Evolutionary conservation across 1,284 basidiomycete species (phyloP).

Genomic region (Ganoderma sp.): DNA sequence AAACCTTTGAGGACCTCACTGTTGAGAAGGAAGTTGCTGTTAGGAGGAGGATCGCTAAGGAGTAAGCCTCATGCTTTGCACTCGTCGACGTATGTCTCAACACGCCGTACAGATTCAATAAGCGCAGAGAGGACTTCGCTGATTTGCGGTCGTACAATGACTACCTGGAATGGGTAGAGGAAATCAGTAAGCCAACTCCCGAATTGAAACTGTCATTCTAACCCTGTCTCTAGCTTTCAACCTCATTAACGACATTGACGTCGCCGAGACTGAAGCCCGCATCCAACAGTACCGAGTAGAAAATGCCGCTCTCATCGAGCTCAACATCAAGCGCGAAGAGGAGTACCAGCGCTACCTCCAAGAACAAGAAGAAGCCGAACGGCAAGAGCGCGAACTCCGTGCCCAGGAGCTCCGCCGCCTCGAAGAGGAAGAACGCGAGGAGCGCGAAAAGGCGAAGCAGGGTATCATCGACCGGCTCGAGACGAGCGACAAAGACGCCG

Average conservation of each 20-base stretch:
- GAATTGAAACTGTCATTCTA: background rate
- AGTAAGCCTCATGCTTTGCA: slow-evolving; percentile 49
- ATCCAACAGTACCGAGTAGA: slow-evolving; percentile 81
- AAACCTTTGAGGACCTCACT: slow-evolving; percentile 95
- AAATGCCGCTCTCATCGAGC: slow-evolving; percentile 81
- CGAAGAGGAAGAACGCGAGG: slow-evolving; percentile 77
- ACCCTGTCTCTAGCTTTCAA: slow-evolving; percentile 79
- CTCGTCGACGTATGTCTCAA: background rate
- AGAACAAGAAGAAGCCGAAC: slow-evolving; percentile 77
- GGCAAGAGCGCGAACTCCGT: slow-evolving; percentile 73
- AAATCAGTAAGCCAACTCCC: slow-evolving; percentile 72
- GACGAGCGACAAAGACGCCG: slow-evolving; percentile 71
- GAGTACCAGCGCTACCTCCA: slow-evolving; percentile 70
- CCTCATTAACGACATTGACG: slow-evolving; percentile 89
- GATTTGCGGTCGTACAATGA: slow-evolving; percentile 90
- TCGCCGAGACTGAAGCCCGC: slow-evolving; percentile 84
- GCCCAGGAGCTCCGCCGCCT: slow-evolving; percentile 71
- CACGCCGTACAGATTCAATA: slow-evolving; percentile 78
- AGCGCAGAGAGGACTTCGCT: slow-evolving; percentile 88
- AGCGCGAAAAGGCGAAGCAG: slow-evolving; percentile 73
- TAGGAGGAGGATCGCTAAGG: slow-evolving; percentile 85
- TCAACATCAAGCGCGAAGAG: slow-evolving; percentile 80
- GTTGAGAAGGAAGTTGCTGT: slow-evolving; percentile 98
- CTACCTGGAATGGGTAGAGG: slow-evolving; percentile 96
- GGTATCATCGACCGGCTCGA: slow-evolving; percentile 84